Percentiles rank a stretch among this genome's conserved stretches.
Evolutionary conservation across 257 asterid species (phyloP).

Genomic region (Solanum raphanifolium): DNA sequence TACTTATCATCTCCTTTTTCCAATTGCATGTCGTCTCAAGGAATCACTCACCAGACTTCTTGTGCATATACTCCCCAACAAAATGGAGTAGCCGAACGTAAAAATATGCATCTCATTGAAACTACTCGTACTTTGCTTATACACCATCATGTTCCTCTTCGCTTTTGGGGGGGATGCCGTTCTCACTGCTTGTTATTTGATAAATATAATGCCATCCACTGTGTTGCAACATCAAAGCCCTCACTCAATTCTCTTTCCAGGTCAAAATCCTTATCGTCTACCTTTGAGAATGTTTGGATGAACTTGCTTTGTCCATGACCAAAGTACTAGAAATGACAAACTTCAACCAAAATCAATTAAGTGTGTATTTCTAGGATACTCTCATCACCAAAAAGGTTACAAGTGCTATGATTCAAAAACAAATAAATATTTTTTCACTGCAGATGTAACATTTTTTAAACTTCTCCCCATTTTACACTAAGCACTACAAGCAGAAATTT

Average conservation of each 20-base stretch:
- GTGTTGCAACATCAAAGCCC: not conserved
- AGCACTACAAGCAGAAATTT: not conserved
- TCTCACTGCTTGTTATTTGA: too few species aligned
- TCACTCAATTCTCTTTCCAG: not conserved
- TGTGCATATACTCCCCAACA: not conserved
- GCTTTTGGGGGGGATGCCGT: too few species aligned
- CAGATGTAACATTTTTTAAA: not conserved
- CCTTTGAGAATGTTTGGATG: not conserved
- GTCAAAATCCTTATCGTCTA: not conserved
- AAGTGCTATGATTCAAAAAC: not conserved
- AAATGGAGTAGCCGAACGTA: too few species aligned
- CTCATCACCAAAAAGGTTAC: not conserved
- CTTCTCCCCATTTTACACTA: not conserved
- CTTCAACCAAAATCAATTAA: not conserved
- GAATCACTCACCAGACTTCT: not conserved
- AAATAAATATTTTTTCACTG: not conserved
- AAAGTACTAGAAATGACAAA: not conserved
- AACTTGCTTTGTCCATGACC: not conserved
- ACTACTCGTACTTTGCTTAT: too few species aligned
- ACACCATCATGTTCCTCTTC: too few species aligned
- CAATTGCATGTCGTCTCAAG: not conserved
- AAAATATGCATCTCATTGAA: too few species aligned
- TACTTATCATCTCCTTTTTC: not conserved
- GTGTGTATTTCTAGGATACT: not conserved
- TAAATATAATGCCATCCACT: too few species aligned